These are phyloP conservation scores for Petunia secreta DNA, from an alignment of 257 asterid species.

Conservation along the genomic window DNA sequence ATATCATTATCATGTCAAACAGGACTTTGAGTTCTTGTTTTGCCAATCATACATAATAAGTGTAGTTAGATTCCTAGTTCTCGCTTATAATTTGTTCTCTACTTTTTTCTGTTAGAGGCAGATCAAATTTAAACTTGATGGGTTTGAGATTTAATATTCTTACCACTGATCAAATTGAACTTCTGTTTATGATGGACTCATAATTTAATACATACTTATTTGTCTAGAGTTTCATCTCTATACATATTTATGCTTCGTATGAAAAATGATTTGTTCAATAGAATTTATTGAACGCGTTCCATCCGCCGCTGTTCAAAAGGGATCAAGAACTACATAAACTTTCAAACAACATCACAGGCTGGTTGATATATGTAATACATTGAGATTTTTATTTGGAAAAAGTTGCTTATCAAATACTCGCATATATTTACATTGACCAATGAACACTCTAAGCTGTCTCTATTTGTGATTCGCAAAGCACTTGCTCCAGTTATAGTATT, in stretches of 20 bases:
- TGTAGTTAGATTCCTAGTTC: background rate
- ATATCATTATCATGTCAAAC: background rate
- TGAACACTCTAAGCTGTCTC: background rate
- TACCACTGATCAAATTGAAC: background rate
- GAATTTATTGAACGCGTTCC: too few species aligned
- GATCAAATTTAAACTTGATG: background rate
- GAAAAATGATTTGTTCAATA: too few species aligned
- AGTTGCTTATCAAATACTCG: background rate
- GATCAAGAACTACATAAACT: too few species aligned
- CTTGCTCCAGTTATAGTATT: background rate
- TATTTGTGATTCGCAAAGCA: background rate
- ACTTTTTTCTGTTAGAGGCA: background rate
- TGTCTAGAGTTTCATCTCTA: too few species aligned
- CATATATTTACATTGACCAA: background rate
- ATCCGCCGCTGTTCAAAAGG: too few species aligned
- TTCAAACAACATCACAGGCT: too few species aligned
- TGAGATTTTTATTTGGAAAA: too few species aligned
- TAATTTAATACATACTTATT: too few species aligned
- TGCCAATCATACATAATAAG: too few species aligned
- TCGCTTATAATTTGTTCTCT: background rate
- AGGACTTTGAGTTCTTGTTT: background rate
- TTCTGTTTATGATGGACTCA: background rate
- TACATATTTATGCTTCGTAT: too few species aligned
- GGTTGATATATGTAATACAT: too few species aligned
- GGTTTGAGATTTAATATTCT: too few species aligned